Evolutionary conservation across 495 filamentous ascomycete species (phyloP), one percentile per base, ranked within the genome.

Genomic region (Penicillium paxilli): DNA sequence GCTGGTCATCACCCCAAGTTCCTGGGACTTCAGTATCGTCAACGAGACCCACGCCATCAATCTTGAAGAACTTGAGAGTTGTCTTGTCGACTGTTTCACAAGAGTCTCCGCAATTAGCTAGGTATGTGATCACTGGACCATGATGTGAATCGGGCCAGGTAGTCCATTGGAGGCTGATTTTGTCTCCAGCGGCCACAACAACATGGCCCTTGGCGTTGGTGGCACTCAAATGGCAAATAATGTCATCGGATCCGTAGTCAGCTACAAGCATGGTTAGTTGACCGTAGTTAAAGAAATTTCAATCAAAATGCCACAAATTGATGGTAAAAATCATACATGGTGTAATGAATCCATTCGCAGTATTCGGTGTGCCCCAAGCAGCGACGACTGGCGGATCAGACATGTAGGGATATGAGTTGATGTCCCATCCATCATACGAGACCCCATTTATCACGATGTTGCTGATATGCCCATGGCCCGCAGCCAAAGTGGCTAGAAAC

Each of bases 11-110:
- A 4, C 78, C 86, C 88, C 88, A 92, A 6, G 59, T 74, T 4
- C 86, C 87, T 4, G 79, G 80, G 11, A 56, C 54, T 41, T 54
- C 57, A 5, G 71, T 66, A 30, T 74, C 76, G 60, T 77, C 65
- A 54, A 83, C 65, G 40, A 88, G 75, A 35, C 86, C 89, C 5
- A 74, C 70, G 20, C 79, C 78, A 55, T 78, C 79, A 58, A 92
- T 87, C 80, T 91, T 91, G 81, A 91, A 88, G 72, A 85, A 92
- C 40, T 84, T 60, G 9, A 92, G 80, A 0, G 58, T 66, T 0
- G 72, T 77, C 68, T 86, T 84, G 68, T 88, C 80, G 14, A 83
- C 86, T 0, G 66, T 77, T 35, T 80, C 74, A 67, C 87, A 90
- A 80, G 83, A 2, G 55, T 49, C 55, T 24, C 81, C 75, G 73